Base-by-base conservation (phyloP, 352 stramenopile species). In the Globisporangium ultimum region DNA sequence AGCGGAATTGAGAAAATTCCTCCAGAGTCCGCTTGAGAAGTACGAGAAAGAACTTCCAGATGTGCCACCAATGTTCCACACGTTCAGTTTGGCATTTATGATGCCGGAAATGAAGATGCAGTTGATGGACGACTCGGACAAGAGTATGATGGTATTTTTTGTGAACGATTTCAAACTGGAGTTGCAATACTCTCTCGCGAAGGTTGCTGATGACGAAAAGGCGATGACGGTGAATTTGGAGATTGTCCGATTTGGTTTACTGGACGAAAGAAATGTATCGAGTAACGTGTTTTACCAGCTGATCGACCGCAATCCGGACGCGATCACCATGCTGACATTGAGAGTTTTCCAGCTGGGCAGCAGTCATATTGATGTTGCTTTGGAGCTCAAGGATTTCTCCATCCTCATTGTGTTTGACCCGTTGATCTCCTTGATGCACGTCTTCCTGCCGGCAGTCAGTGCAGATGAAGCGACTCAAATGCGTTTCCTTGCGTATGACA, bases 391-490 rank as follows among this genome's bases (percentile, higher is more conserved):
- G 47, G 57, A 88, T 21, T 86, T 93, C 43, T 88, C 83, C 24
- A 41, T 93, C 24, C 41, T 96, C 20, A 58, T 93, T 43, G 64
- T 95, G 2, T 91, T 93, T 61, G 83, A 92, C 51, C 87, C 87
- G 47, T 60, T 96, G 24, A 58, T 93, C 32, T 63, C 67, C 12
- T 61, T 64, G 10, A 71, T 75, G 62, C 67, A 89, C 45, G 66
- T 74, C 18, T 91, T 88, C 48, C 24, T 89, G n/a, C 74, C 80
- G 3, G 79, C 81, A 6, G 60, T 93, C 20, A 64, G 61, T 17
- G 77, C 89, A 71, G 83, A 94, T 34, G 84, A 93, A 63, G 60
- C 66, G 10, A 86, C 84, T 8, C 72, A 92, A 59, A 78, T 94
- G 67, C 78, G 74, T 4, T 93, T 89, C 52, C 61, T 93, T 41